Evolutionary conservation across 306 rosid genomes (phyloP).

Genomic region (Arachis stenosperma): DNA sequence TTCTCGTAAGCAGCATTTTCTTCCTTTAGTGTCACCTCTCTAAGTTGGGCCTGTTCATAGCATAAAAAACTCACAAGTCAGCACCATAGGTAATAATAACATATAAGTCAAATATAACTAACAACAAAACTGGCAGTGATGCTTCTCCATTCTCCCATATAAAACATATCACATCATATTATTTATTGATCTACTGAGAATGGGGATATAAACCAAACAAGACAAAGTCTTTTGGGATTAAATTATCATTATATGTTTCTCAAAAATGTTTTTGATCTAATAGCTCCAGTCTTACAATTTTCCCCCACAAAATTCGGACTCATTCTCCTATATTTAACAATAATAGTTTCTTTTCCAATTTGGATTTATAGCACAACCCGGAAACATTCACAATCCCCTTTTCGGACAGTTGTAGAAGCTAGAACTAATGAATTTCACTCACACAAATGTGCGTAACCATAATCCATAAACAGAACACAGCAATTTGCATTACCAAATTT

Average conservation of each 20-base stretch:
- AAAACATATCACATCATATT: not conserved
- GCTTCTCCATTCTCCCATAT: not conserved
- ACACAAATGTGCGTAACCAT: not conserved
- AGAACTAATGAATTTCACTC: not conserved
- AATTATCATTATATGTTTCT: not conserved
- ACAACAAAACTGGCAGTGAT: not conserved
- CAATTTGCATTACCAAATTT: not conserved
- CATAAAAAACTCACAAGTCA: not conserved
- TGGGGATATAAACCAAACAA: not conserved
- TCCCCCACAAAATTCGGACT: not conserved
- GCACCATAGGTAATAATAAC: not conserved
- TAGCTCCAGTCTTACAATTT: not conserved
- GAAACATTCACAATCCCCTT: not conserved
- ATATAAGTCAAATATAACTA: not conserved
- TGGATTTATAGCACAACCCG: not conserved
- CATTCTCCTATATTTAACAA: not conserved
- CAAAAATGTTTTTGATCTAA: not conserved
- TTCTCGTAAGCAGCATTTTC: conserved; percentile 73
- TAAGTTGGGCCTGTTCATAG: conserved; percentile 68
- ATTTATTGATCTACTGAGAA: not conserved
- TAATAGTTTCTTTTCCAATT: not conserved
- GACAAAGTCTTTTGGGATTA: not conserved
- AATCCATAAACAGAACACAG: not conserved
- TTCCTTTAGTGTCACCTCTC: conserved; percentile 78
- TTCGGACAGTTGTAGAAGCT: not conserved